Base-by-base conservation (phyloP, 768 basidiomycete species). In the Sporobolomyces pararoseus region DNA sequence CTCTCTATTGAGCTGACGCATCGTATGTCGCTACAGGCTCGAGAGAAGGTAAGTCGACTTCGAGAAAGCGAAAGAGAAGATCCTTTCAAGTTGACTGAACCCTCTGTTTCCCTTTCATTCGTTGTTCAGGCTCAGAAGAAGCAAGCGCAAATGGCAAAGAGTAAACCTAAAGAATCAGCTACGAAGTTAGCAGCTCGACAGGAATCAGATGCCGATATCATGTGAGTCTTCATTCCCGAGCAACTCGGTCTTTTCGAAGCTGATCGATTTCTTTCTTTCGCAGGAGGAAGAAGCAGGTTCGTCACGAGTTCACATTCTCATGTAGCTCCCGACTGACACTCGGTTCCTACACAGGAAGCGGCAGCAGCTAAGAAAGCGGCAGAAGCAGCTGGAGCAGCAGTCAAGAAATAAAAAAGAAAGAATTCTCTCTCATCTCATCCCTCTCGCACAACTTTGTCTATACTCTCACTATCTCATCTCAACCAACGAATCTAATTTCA, bases 191-290 rank as follows among this genome's bases (percentile, higher is more conserved):
- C 42, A 23, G 54, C 55, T 3, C 16, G 64, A 2, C 54, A 59
- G 35, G 64, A 69, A 50, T 13, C 16, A 17, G 65, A 69, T 54
- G 72, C 72, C 17, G 55, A 52, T 1, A 66, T 50, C 27, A 73
- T 73, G 72, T n/a, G 55, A n/a, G 70, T 25, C 49, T 32, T 62
- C 31, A 3, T 27, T 19, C 29, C 32, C 13, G 27, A 3, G 27
- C 7, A 17, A 7, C 1, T 32, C 7, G 19, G 14, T 34, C 31
- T 3, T 31, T 42, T 31, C 25, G 21, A n/a, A 31, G 4, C 55
- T 37, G 21, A 34, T 34, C 17, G n/a, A 5, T 23, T 21, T 9
- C 17, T 37, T 12, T 27, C 37, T n/a, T 42, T 37, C 37, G 21
- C 37, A 39, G 35, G 35, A 12, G 55, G 14, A 55, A 55, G 34